Percentiles rank a stretch among this genome's conserved stretches.
These are phyloP conservation scores for Alternaria hordeiaustralica DNA, from an alignment of 2,329 filamentous ascomycete genomes.

Conservation along the genomic window DNA sequence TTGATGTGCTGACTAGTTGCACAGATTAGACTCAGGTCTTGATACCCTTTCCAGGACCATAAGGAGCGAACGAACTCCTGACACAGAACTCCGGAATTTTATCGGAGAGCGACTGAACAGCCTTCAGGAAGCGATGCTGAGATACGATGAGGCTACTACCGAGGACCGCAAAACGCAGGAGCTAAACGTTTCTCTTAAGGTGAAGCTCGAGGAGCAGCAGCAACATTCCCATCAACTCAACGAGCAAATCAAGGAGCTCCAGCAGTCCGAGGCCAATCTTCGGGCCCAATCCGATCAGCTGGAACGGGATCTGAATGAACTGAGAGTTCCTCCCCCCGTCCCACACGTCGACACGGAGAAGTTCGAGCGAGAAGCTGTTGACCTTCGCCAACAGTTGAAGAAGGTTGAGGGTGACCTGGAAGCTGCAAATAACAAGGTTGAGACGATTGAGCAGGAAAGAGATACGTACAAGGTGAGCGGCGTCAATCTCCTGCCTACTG, in stretches of 20 bases:
- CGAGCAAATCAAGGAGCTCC: conserved; percentile 8
- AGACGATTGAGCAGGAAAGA: conserved; percentile 10
- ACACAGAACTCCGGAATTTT: conserved; percentile 10
- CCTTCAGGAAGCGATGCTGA: conserved; percentile 26
- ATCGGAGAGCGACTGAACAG: conserved; percentile 23
- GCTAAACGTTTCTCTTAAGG: conserved; percentile 18
- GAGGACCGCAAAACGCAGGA: conserved; percentile 21
- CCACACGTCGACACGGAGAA: neutral
- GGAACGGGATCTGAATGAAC: conserved; percentile 19
- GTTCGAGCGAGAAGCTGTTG: conserved; percentile 11
- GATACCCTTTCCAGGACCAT: conserved; percentile 9
- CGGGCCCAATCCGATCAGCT: conserved; percentile 12
- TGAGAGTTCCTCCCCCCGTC: conserved; percentile 6
- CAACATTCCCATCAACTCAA: conserved; percentile 20
- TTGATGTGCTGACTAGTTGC: conserved; percentile 4
- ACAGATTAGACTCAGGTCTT: conserved; percentile 30
- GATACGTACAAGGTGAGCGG: conserved; percentile 6
- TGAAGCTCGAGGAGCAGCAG: conserved; percentile 24
- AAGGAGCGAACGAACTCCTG: neutral
- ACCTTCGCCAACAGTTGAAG: conserved; percentile 20
- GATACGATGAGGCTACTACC: conserved; percentile 23
- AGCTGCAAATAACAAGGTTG: neutral
- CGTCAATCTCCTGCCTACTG: neutral
- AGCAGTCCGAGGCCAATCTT: conserved; percentile 19
- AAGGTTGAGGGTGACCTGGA: conserved; percentile 16